Evolutionary conservation across 495 filamentous ascomycete species (phyloP).

Genomic region (Pseudoneurospora amorphoporcata): DNA sequence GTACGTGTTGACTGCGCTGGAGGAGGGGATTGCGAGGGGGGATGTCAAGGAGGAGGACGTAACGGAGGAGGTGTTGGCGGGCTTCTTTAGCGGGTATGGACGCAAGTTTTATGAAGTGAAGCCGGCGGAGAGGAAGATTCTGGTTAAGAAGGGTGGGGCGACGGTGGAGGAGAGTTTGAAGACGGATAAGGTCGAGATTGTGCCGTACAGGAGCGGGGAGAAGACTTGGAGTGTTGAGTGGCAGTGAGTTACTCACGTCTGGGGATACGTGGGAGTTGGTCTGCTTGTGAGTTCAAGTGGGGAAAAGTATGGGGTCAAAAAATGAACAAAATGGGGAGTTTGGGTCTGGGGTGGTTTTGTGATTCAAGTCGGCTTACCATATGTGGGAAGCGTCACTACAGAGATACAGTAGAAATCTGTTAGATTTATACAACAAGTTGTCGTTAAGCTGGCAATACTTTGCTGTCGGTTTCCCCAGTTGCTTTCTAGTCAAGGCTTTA

Average conservation of each 20-base stretch:
- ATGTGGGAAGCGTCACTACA: too few relatives aligned
- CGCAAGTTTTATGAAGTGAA: slow-evolving; percentile 54
- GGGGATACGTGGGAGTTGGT: not conserved
- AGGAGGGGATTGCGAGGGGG: slow-evolving; percentile 56
- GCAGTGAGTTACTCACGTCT: slow-evolving; percentile 12
- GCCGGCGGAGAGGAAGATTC: slow-evolving; percentile 9
- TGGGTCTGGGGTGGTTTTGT: not conserved
- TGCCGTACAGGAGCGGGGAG: slow-evolving; percentile 60
- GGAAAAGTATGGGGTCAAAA: not conserved
- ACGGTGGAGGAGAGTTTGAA: slow-evolving; percentile 24
- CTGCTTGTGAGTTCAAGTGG: not conserved
- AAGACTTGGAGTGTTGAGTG: slow-evolving; percentile 49
- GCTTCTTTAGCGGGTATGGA: slow-evolving; percentile 68
- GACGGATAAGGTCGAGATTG: slow-evolving; percentile 47
- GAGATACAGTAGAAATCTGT: too few relatives aligned
- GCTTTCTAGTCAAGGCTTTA: too few relatives aligned
- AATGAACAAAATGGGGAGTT: not conserved
- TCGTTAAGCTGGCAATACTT: too few relatives aligned
- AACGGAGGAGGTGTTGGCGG: slow-evolving; percentile 58
- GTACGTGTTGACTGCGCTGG: slow-evolving; percentile 58
- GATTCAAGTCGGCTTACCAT: not conserved
- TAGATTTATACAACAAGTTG: too few relatives aligned
- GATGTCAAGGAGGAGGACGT: slow-evolving; percentile 50
- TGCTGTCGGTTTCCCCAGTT: too few relatives aligned
- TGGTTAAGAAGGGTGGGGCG: slow-evolving; percentile 10